phyloP scores from a whole-genome alignment of 352 stramenopile genomes.

The Pythium rhizo-oryzae region DNA sequence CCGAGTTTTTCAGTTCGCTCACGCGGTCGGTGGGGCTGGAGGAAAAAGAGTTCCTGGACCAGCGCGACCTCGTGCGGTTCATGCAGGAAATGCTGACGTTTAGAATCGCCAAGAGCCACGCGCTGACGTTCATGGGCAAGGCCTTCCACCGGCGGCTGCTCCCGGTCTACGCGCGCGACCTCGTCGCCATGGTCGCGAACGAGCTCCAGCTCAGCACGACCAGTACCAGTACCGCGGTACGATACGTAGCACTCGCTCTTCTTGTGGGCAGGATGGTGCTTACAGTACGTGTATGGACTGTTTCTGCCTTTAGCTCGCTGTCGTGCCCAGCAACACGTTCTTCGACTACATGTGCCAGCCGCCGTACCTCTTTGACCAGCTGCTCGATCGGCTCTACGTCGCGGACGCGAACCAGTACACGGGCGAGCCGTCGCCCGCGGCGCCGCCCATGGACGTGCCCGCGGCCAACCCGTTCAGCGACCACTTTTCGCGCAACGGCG shows the following conservation, averaged over 20 bases:
- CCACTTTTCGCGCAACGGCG: conserved; percentile 55
- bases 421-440: conserved; percentile 24
- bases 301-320: conserved; percentile 1
- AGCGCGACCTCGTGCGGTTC: conserved; percentile 47
- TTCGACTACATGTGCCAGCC: conserved; percentile 55
- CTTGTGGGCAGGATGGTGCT: not conserved
- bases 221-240: conserved; percentile 44
- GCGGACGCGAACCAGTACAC: conserved; percentile 39
- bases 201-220: conserved; percentile 42
- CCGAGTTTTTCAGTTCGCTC: conserved; percentile 41
- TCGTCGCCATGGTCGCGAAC: conserved; percentile 44
- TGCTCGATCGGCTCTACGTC: conserved; percentile 49
- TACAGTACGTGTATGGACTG: not conserved
- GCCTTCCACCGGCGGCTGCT: conserved; percentile 56
- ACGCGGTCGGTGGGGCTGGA: conserved; percentile 23
- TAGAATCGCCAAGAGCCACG: conserved; percentile 48
- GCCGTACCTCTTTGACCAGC: conserved; percentile 50
- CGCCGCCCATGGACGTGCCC: conserved; percentile 16
- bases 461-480: conserved; percentile 51
- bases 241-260: not conserved
- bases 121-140: conserved; percentile 66
- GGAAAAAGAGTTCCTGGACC: conserved; percentile 33
- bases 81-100: conserved; percentile 59
- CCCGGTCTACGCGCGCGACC: conserved; percentile 47
- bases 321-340: conserved; percentile 47